Evolutionary conservation across 75 land plant genomes (phyloP).

Genomic region (Selaginella tamariscina): DNA sequence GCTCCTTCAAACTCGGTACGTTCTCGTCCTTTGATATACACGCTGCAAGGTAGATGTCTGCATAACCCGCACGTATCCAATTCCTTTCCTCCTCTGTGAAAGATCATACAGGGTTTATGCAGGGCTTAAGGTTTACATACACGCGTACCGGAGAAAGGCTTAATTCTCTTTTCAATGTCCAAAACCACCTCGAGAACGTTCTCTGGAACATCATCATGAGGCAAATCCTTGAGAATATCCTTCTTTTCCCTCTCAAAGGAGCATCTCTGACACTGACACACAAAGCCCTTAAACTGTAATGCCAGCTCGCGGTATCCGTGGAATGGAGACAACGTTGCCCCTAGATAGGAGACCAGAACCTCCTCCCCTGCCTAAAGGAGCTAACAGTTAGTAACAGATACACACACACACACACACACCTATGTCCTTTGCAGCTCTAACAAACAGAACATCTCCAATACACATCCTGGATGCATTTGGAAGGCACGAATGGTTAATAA

Average conservation of each 20-base stretch:
- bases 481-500: background rate
- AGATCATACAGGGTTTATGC: background rate
- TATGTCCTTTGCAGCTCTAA: background rate
- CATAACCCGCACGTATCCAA: background rate
- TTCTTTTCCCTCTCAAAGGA: background rate
- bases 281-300: background rate
- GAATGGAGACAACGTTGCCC: background rate
- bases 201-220: background rate
- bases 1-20: background rate
- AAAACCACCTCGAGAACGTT: background rate
- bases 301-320: background rate
- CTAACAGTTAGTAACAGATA: too few species aligned
- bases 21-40: background rate
- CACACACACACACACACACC: too few species aligned
- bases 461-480: background rate
- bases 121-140: too few species aligned
- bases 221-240: background rate
- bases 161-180: background rate
- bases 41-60: background rate
- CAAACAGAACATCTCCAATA: background rate
- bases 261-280: background rate
- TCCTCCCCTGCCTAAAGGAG: background rate
- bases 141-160: too few species aligned
- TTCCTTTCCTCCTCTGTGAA: background rate
- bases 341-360: background rate